Conservation (phyloP, 225 moss, liverwort and hornwort species). For the Rhytidiadelphus loreus region DNA sequence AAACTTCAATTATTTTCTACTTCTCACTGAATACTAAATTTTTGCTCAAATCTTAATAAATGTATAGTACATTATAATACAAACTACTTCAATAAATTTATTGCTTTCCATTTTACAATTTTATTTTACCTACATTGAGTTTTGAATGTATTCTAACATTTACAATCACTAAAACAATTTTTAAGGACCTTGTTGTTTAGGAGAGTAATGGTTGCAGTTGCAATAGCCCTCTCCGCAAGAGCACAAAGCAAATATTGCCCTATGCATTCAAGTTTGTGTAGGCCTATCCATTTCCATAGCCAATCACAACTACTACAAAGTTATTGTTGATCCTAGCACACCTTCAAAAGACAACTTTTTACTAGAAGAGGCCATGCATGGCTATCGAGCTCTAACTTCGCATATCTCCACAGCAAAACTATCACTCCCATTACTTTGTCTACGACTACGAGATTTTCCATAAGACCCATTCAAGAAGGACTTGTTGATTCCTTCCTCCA, state of each 20-base stretch:
- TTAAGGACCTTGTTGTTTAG: not conserved
- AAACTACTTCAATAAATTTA: not conserved
- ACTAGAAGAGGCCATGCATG: not conserved
- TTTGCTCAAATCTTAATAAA: not conserved
- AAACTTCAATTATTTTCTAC: no score
- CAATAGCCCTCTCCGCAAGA: no score
- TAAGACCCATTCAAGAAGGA: not conserved
- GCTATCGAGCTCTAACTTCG: not conserved
- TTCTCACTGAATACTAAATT: not conserved
- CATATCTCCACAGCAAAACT: not conserved
- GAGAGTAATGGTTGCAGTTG: no score
- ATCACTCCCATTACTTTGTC: not conserved
- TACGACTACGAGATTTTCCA: accelerated
- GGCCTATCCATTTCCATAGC: accelerated
- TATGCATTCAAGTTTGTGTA: not conserved
- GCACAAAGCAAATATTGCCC: not conserved
- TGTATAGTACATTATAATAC: not conserved
- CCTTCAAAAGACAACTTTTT: not conserved
- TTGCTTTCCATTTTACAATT: not conserved
- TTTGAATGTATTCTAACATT: not conserved
- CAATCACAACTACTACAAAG: not conserved
- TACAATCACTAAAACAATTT: not conserved
- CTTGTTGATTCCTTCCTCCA: accelerated
- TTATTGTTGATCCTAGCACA: accelerated
- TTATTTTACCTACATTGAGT: not conserved